Evolutionary conservation across 1,284 basidiomycete species (phyloP), one percentile per base, ranked within the genome.

Genomic region (Boletus holoroseus): DNA sequence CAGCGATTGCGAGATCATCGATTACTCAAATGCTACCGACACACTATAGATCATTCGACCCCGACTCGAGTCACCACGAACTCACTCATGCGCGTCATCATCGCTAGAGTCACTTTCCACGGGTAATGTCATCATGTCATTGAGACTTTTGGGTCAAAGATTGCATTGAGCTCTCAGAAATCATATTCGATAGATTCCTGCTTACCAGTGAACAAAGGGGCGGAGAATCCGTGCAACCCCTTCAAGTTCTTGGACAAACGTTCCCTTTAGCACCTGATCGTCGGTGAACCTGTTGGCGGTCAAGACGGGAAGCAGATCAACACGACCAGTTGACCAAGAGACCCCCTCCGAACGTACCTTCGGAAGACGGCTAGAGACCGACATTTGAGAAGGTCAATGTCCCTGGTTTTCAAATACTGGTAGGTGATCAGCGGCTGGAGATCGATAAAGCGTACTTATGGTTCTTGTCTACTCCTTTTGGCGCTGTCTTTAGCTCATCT

Each of bases 311-410:
- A 24, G 12, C n/a, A 52, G 5, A 13, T 54, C 42, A 41, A 39
- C n/a, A 35, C 6, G 4, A 36, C 24, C 35, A 24, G 7, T n/a
- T 15, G n/a, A 24, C 22, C 24, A 20, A 15, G 3, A 7, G 13
- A 46, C 6, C n/a, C n/a, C 8, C 18, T 32, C 5, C 42, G 30
- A 27, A 73, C 80, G 50, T 58, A 91, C 90, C 68, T 68, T 59
- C 83, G 77, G 0, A 78, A 66, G 0, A 94, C 91, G 5, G 77
- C 82, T 37, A 93, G 81, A 24, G 85, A 85, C 32, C 91, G 82
- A 57, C 91, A 85, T 66, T 91, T 91, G 55, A 95, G 69, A 49
- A 94, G 69, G 63, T 91, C 90, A 55, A 94, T 94, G 63, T 94
- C 88, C 68, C 85, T 88, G 57, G 0, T 11, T 27, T 28, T 18